These are phyloP conservation scores for Zalaria sp. DNA, from an alignment of 2,329 filamentous ascomycete genomes.

Conservation along the genomic window DNA sequence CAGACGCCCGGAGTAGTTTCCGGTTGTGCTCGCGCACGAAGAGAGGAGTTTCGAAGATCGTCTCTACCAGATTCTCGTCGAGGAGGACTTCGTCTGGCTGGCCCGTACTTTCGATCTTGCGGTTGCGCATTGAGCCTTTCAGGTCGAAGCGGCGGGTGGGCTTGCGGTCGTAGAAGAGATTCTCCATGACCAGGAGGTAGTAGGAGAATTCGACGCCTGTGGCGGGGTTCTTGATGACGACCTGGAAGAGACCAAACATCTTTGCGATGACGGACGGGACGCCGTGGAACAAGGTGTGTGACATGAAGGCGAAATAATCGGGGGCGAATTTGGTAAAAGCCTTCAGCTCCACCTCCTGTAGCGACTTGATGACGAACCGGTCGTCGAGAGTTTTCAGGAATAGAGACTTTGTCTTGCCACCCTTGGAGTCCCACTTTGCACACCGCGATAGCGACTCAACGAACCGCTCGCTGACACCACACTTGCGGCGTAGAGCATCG, in stretches of 20 bases:
- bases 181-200: slow-evolving; percentile 91
- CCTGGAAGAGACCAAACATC: slow-evolving; percentile 97
- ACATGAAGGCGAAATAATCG: slow-evolving; percentile 95
- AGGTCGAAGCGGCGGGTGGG: slow-evolving; percentile 75
- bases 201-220: slow-evolving; percentile 91
- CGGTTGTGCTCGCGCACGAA: slow-evolving; percentile 95
- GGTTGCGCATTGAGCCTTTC: slow-evolving; percentile 96
- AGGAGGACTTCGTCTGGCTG: slow-evolving; percentile 92
- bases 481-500: slow-evolving; percentile 83
- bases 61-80: slow-evolving; percentile 98
- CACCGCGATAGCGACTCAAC: slow-evolving; percentile 91
- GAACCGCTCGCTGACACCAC: slow-evolving; percentile 83
- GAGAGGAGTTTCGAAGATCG: slow-evolving; percentile 91
- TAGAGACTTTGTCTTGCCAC: slow-evolving; percentile 92
- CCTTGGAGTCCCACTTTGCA: slow-evolving; percentile 95
- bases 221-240: slow-evolving; percentile 87
- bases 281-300: slow-evolving; percentile 82
- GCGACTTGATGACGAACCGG: slow-evolving; percentile 79
- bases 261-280: slow-evolving; percentile 95
- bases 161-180: slow-evolving; percentile 87
- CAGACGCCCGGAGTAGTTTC: slow-evolving; percentile 76
- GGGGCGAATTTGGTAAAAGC: slow-evolving; percentile 93
- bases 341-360: slow-evolving; percentile 81
- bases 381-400: slow-evolving; percentile 96
- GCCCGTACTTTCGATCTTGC: slow-evolving; percentile 89